phyloP scores from a whole-genome alignment of 164 flowering plant genomes.

The Vitis labrusca region DNA sequence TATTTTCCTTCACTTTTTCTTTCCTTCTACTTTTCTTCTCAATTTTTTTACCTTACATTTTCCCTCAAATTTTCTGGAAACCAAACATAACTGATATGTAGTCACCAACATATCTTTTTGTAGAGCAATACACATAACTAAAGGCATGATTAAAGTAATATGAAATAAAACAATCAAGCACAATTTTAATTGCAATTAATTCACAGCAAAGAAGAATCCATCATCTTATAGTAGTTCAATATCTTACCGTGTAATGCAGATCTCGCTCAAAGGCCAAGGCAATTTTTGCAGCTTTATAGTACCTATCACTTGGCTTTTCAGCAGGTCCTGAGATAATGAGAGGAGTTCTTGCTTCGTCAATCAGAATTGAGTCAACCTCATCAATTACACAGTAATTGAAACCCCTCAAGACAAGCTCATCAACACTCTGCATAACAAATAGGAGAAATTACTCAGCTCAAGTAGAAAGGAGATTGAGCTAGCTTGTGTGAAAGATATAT shows the following conservation, averaged over 20 bases:
- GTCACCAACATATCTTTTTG: no score
- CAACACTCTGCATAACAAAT: slow-evolving; percentile 71
- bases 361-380: slow-evolving; percentile 99
- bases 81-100: no score
- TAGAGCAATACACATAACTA: no score
- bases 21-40: no score
- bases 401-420: slow-evolving; percentile 87
- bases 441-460: slow-evolving; percentile 17
- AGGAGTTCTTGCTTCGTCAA: slow-evolving; percentile 99
- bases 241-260: slow-evolving; percentile 89
- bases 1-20: no score
- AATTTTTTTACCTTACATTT: no score
- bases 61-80: no score
- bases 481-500: not conserved
- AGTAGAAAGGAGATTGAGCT: not conserved
- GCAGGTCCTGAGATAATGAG: slow-evolving; percentile 98
- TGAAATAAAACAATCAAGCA: not conserved
- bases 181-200: not conserved
- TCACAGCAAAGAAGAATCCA: not conserved
- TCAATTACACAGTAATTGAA: slow-evolving; percentile 93
- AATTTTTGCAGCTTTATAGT: slow-evolving; percentile 94
- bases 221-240: slow-evolving; percentile 3
- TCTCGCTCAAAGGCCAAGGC: slow-evolving; percentile 92
- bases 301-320: slow-evolving; percentile 92
- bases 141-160: no score